Conservation (phyloP, 306 rosid genomes). For the Trichosanthes cucumerina region DNA sequence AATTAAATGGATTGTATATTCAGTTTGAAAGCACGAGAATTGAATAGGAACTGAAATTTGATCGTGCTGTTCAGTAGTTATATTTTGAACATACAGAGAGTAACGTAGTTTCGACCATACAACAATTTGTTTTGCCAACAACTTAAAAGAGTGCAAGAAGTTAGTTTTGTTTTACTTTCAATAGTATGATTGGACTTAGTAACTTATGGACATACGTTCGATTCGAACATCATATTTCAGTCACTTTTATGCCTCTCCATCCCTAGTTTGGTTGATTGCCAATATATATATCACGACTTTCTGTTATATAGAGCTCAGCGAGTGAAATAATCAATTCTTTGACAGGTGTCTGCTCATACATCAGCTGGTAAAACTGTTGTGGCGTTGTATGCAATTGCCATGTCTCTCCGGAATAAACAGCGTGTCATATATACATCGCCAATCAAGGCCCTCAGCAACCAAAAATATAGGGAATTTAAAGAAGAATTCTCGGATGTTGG, state of each 20-base stretch:
- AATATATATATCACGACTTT: neutral
- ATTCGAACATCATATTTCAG: neutral
- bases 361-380: slow-evolving; percentile 96
- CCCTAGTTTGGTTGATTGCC: neutral
- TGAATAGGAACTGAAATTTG: neutral
- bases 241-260: neutral
- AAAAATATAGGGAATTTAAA: slow-evolving; percentile 82
- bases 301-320: no score
- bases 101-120: neutral
- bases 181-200: neutral
- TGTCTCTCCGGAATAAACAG: slow-evolving; percentile 71
- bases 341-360: slow-evolving; percentile 93
- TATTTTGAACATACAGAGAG: neutral
- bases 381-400: slow-evolving; percentile 84
- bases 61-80: neutral
- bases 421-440: slow-evolving; percentile 92
- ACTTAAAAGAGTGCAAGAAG: neutral
- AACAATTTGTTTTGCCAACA: neutral
- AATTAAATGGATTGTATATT: neutral
- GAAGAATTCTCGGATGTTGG: slow-evolving; percentile 96
- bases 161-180: neutral
- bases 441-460: slow-evolving; percentile 93
- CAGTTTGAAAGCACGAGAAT: neutral
- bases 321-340: neutral
- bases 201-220: neutral